Percentiles rank a stretch among this genome's conserved stretches.
These are phyloP conservation scores for Casuarina glauca DNA, from an alignment of 306 rosid genomes.

Conservation along the genomic window DNA sequence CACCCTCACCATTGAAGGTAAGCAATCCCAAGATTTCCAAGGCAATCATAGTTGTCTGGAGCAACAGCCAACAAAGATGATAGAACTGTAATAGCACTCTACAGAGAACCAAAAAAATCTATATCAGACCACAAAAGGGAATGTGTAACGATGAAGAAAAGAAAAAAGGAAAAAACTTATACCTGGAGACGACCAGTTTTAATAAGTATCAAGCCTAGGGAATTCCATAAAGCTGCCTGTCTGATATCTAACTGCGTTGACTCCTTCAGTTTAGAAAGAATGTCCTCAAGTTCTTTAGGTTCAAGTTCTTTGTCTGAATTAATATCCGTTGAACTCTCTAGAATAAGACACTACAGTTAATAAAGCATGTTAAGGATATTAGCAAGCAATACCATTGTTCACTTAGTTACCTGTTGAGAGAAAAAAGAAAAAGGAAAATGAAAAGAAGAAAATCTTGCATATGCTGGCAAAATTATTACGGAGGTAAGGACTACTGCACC, in stretches of 20 bases:
- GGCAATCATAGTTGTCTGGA: slow-evolving; percentile 83
- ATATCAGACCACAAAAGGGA: slow-evolving; percentile 30
- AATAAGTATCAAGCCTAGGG: slow-evolving; percentile 81
- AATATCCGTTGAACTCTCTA: slow-evolving; percentile 73
- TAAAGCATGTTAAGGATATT: slow-evolving; percentile 40
- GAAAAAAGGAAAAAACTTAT: slow-evolving; percentile 14
- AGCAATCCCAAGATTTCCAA: slow-evolving; percentile 93
- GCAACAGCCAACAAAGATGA: slow-evolving; percentile 72
- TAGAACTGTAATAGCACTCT: slow-evolving; percentile 86
- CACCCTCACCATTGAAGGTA: slow-evolving; percentile 71
- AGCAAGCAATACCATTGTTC: slow-evolving; percentile 25
- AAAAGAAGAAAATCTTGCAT: not conserved
- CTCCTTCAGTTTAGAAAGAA: slow-evolving; percentile 71
- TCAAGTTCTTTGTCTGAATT: slow-evolving; percentile 82
- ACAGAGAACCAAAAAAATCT: slow-evolving; percentile 28
- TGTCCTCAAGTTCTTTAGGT: slow-evolving; percentile 73
- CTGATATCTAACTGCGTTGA: slow-evolving; percentile 76
- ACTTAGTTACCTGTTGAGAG: not conserved
- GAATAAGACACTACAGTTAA: slow-evolving; percentile 71
- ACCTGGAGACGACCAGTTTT: slow-evolving; percentile 88
- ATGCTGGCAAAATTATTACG: not conserved
- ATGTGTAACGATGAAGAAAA: slow-evolving; percentile 14
- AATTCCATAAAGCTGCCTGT: slow-evolving; percentile 94
- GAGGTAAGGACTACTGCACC: slow-evolving; percentile 46
- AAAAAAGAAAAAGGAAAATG: not conserved